Evolutionary conservation across 1,284 basidiomycete species (phyloP).

Genomic region (Hymenochaete sp.): DNA sequence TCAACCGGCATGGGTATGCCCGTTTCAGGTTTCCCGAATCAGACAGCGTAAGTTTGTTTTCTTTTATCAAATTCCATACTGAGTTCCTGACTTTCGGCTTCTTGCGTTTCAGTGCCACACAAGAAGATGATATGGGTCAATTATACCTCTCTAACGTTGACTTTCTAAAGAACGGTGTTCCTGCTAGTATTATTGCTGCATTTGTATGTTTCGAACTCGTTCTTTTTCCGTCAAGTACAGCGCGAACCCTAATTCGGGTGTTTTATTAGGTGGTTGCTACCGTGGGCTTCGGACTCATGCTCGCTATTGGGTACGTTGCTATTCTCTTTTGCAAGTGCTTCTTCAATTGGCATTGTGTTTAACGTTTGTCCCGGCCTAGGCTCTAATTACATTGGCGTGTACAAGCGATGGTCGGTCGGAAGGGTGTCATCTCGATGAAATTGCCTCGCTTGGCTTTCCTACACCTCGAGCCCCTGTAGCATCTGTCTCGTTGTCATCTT

Average conservation of each 20-base stretch:
- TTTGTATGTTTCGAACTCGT: constrained; percentile 41
- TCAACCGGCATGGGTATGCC: constrained; percentile 98
- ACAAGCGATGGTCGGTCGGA: constrained; percentile 1
- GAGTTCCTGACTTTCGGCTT: constrained; percentile 17
- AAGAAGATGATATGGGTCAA: constrained; percentile 93
- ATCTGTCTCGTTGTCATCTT: too few species aligned
- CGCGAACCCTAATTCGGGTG: constrained; percentile 3
- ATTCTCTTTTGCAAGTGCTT: not conserved
- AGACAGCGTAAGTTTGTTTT: constrained; percentile 71
- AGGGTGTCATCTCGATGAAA: not conserved
- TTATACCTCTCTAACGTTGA: constrained; percentile 79
- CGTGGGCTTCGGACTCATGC: constrained; percentile 74
- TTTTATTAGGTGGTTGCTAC: constrained; percentile 63
- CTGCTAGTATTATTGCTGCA: constrained; percentile 82
- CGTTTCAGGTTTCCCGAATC: constrained; percentile 95
- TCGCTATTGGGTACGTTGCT: constrained; percentile 47
- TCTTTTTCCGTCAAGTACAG: constrained; percentile 7
- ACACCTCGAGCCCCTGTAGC: too few species aligned
- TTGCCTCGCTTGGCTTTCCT: constrained; percentile 1
- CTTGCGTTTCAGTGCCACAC: constrained; percentile 62
- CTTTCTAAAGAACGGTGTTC: constrained; percentile 90
- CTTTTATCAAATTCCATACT: constrained; percentile 6
- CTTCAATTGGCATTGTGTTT: too few species aligned
- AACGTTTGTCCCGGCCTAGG: constrained; percentile 2
- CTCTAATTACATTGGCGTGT: constrained; percentile 6